Base-by-base conservation (phyloP, 768 basidiomycete species). In the Gloeostereum incarnatum region DNA sequence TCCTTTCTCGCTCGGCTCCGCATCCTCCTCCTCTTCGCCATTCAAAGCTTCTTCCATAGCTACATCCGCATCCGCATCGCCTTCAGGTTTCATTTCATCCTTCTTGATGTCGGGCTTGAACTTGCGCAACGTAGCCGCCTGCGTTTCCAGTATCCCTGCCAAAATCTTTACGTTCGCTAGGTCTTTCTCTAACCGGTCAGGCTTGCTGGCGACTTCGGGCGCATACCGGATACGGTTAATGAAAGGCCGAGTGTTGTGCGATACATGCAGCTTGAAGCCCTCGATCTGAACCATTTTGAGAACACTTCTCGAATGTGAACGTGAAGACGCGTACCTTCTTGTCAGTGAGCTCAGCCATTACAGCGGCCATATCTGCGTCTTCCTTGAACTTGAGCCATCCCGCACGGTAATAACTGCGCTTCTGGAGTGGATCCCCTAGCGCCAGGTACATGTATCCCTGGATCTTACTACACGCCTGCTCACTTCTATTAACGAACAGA, bases 391-490 rank as follows among this genome's bases (percentile, higher is more conserved):
- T 78, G 42, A 96, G 66, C 92, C 93, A 97, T 9, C 90, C 94
- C 1, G 91, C 88, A 22, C 94, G 86, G 54, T 94, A 91, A 56
- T 86, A 97, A 49, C 86, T 87, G 42, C 90, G 80, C 61, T 93
- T 93, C 57, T 90, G 87, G 29, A 89, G 61, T 7, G 94, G 93
- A 47, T 97, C 93, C 19, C 89, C 90, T 0, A 97, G 62, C 6
- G 91, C 91, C 11, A 98, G 73, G 58, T 94, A 85, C 33, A 87
- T 66, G 55, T 81, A 97, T 2, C 92, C 93, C 4, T 81, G 72
- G 39, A 89, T 66, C 48, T 75, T 78, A 41, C 69, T 63, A 51
- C 85, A 86, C 25, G 82, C 75, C 93, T 96, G 39, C 23, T 46
- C 17, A 30, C 47, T 14, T 19, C 36, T 35, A 10, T 38, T 18